phyloP scores from a whole-genome alignment of 1,139 yeast species.

The Insectozyma bohioensis region DNA sequence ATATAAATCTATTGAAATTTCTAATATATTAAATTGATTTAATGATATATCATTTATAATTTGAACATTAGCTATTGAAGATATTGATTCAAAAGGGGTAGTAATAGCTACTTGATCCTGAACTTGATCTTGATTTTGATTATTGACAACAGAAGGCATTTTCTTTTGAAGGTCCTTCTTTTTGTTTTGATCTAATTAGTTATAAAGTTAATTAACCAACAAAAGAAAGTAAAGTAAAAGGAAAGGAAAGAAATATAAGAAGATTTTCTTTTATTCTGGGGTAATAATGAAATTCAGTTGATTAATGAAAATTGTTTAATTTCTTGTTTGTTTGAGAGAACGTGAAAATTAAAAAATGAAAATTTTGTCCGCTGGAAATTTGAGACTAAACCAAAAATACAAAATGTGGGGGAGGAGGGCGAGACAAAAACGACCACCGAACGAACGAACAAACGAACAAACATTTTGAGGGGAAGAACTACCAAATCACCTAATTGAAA shows the following conservation, averaged over 20 bases:
- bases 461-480: conserved; percentile 9
- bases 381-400: too few species aligned
- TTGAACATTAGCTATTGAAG: conserved; percentile 29
- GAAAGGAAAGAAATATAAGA: too few species aligned
- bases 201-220: too few species aligned
- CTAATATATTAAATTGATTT: conserved; percentile 28
- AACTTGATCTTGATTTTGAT: too few species aligned
- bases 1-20: conserved; percentile 36
- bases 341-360: too few species aligned
- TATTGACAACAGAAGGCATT: conserved; percentile 15
- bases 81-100: conserved; percentile 5
- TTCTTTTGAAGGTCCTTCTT: too few species aligned
- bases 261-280: neutral
- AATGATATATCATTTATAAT: conserved; percentile 32
- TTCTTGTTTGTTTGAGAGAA: conserved; percentile 2
- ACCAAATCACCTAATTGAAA: too few species aligned
- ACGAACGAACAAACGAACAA: too few species aligned
- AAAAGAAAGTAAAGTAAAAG: too few species aligned
- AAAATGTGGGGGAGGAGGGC: neutral
- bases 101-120: neutral
- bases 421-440: too few species aligned
- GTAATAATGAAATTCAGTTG: neutral
- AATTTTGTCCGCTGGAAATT: conserved; percentile 1
- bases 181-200: too few species aligned
- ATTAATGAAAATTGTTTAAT: neutral